Conservation (phyloP, 2,329 filamentous ascomycete species). For the Akanthomyces dipterigenus region DNA sequence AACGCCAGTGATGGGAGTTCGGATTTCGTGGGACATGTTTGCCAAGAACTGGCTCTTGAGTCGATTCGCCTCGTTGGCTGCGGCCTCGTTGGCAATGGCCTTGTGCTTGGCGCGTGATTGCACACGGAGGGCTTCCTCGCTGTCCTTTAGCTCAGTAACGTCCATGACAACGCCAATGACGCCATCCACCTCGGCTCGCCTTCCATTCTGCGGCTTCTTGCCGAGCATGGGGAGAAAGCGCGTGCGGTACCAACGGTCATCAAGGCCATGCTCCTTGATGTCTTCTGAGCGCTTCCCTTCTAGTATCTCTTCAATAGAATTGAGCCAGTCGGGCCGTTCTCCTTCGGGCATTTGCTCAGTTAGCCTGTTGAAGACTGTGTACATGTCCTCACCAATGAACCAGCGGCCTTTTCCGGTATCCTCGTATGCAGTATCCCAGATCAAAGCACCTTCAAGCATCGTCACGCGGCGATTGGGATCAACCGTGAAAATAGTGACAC, state of each 20-base stretch:
- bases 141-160: conserved; percentile 63
- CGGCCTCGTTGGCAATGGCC: conserved; percentile 66
- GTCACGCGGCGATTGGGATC: conserved; percentile 55
- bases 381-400: conserved; percentile 56
- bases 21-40: conserved; percentile 77
- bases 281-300: conserved; percentile 54
- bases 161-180: conserved; percentile 77
- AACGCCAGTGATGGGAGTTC: conserved; percentile 72
- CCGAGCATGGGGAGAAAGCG: conserved; percentile 60
- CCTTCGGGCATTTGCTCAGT: conserved; percentile 36
- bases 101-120: conserved; percentile 64
- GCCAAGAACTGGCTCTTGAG: conserved; percentile 76
- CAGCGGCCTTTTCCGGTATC: conserved; percentile 35
- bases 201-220: conserved; percentile 46
- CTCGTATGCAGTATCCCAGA: conserved; percentile 42
- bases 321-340: conserved; percentile 43
- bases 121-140: conserved; percentile 55
- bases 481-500: conserved; percentile 69
- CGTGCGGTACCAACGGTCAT: conserved; percentile 63
- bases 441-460: conserved; percentile 62
- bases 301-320: conserved; percentile 58
- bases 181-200: conserved; percentile 50
- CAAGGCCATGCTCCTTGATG: conserved; percentile 56
- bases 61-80: conserved; percentile 72
- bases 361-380: conserved; percentile 53